Conservation (phyloP, 2,329 filamentous ascomycete species). For the Orbilia javanica region DNA sequence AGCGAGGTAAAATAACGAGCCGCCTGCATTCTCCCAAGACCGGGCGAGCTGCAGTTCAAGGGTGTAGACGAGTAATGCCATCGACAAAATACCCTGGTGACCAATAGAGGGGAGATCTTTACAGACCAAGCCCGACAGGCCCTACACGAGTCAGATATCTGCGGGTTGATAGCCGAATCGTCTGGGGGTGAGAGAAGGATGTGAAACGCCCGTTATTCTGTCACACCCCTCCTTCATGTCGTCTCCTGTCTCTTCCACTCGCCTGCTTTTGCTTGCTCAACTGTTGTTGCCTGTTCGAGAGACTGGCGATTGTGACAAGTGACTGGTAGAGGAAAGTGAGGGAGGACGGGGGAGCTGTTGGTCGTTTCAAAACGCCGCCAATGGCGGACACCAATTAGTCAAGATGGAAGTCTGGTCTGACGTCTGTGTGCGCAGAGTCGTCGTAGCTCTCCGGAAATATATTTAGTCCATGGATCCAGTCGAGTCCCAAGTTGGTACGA, state of each 20-base stretch:
- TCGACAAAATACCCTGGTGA: conserved; percentile 17
- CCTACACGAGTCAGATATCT: conserved; percentile 53
- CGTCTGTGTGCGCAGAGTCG: no score
- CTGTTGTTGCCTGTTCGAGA: conserved; percentile 7
- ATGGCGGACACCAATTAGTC: conserved; percentile 11
- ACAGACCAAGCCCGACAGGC: conserved; percentile 25
- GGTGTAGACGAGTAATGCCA: conserved; percentile 46
- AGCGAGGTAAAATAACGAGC: conserved; percentile 19
- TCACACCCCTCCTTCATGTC: background rate
- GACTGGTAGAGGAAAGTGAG: conserved; percentile 34
- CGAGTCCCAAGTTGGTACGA: background rate
- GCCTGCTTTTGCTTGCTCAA: no score
- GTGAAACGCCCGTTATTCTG: conserved; percentile 22
- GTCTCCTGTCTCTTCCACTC: conserved; percentile 4
- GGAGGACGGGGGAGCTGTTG: background rate
- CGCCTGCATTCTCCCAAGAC: conserved; percentile 15
- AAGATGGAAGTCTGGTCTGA: no score
- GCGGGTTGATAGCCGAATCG: conserved; percentile 46
- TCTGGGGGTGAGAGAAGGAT: conserved; percentile 4
- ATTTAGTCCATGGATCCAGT: conserved; percentile 20
- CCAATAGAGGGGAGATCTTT: conserved; percentile 44
- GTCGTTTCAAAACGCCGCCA: conserved; percentile 44
- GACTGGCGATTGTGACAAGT: conserved; percentile 28
- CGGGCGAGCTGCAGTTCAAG: conserved; percentile 16
- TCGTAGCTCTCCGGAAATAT: conserved; percentile 27